phyloP scores from a whole-genome alignment of 345 rosid genomes.

The Melastoma malabathricum region DNA sequence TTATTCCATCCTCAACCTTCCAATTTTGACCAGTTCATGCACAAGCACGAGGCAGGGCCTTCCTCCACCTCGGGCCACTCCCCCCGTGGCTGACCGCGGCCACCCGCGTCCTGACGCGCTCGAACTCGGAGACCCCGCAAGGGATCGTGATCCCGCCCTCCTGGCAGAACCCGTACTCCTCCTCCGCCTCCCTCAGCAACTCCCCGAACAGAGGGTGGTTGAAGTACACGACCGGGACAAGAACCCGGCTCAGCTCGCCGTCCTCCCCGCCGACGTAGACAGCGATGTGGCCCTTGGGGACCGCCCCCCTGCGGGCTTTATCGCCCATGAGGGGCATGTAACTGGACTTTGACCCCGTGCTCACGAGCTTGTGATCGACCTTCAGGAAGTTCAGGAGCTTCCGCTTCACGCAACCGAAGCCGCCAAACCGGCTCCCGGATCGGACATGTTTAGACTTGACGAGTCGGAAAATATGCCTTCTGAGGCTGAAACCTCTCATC shows the following conservation, averaged over 20 bases:
- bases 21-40: too few relatives aligned
- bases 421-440: slow-evolving; percentile 16
- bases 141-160: slow-evolving; percentile 86
- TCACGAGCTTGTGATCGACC: slow-evolving; percentile 27
- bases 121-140: slow-evolving; percentile 72
- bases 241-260: slow-evolving; percentile 54
- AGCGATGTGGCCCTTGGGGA: slow-evolving; percentile 74
- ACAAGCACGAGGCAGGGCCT: too few relatives aligned
- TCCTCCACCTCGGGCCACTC: background rate
- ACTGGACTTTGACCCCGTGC: slow-evolving; percentile 23
- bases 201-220: slow-evolving; percentile 87
- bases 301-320: slow-evolving; percentile 18
- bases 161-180: slow-evolving; percentile 72
- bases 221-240: slow-evolving; percentile 77
- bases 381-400: slow-evolving; percentile 18
- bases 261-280: slow-evolving; percentile 74
- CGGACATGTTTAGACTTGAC: slow-evolving; percentile 37
- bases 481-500: slow-evolving; percentile 48
- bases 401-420: slow-evolving; percentile 45
- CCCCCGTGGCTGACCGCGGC: slow-evolving; percentile 34
- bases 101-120: slow-evolving; percentile 62
- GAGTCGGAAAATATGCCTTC: slow-evolving; percentile 34
- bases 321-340: slow-evolving; percentile 23
- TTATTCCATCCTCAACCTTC: too few relatives aligned
- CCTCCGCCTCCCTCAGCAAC: slow-evolving; percentile 59